phyloP scores from a whole-genome alignment of 495 filamentous ascomycete species.

The Aspergillus wentii region DNA sequence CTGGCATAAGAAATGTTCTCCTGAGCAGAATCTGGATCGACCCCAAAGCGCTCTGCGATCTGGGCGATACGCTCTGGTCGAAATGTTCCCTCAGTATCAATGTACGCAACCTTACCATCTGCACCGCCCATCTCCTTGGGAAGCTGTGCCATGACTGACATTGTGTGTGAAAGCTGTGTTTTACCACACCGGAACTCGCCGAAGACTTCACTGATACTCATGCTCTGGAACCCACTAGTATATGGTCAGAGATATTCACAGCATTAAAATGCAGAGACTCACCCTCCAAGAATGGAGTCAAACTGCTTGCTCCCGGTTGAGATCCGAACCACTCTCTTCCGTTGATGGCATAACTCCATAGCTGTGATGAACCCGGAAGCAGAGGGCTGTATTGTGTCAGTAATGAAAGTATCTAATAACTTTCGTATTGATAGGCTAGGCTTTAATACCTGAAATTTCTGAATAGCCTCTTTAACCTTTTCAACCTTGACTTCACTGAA shows the following conservation, averaged over 20 bases:
- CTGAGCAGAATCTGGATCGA: slow-evolving; percentile 59
- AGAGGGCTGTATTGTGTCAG: slow-evolving; percentile 44
- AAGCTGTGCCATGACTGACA: slow-evolving; percentile 61
- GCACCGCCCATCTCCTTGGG: slow-evolving; percentile 64
- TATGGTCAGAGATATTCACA: not conserved
- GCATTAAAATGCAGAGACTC: slow-evolving; percentile 7
- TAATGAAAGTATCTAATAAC: slow-evolving; percentile 6
- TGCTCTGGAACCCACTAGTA: slow-evolving; percentile 68
- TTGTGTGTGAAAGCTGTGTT: slow-evolving; percentile 64
- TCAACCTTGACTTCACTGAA: slow-evolving; percentile 81
- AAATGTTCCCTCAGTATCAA: slow-evolving; percentile 79
- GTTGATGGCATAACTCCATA: slow-evolving; percentile 62
- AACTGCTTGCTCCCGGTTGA: slow-evolving; percentile 75
- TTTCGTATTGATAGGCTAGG: too few relatives aligned
- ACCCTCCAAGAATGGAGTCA: slow-evolving; percentile 68
- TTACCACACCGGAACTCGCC: slow-evolving; percentile 77
- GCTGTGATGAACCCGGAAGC: slow-evolving; percentile 71
- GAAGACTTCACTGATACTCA: slow-evolving; percentile 73
- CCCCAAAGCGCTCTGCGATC: slow-evolving; percentile 70
- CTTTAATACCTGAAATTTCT: slow-evolving; percentile 71
- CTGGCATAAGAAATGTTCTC: slow-evolving; percentile 75
- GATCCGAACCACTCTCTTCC: slow-evolving; percentile 64
- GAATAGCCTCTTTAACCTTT: slow-evolving; percentile 73
- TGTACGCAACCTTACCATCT: slow-evolving; percentile 75
- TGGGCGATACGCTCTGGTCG: slow-evolving; percentile 67